Base-by-base conservation (phyloP, 2,329 filamentous ascomycete genomes). In the Teratosphaeria epicoccoides region DNA sequence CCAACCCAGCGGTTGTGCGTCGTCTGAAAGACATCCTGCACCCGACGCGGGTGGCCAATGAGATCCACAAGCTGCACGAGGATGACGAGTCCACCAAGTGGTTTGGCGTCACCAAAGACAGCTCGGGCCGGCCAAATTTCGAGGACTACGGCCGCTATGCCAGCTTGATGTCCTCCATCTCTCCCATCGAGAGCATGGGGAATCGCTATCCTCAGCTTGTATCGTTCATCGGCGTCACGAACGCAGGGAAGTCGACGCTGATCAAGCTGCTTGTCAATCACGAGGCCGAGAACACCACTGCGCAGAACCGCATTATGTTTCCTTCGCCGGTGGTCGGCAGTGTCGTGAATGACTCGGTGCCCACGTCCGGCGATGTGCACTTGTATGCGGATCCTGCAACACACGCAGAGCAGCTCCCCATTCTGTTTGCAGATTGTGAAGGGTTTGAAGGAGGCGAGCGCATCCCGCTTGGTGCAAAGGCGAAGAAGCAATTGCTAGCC, bases 391-490 rank as follows among this genome's bases (percentile, higher is more conserved):
- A 79, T 54, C 76, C 76, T 2, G 60, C 65, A 0, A 73, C 71
- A 2, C 63, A 68, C 24, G 56, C 61, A 12, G 64, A 66, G 10
- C 63, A 65, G 4, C 57, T 66, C 6, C 76, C 75, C 0, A 65
- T 78, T 20, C 64, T 79, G 3, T 73, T 72, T 49, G 74, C 76
- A 22, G 76, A 79, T 54, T 78, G 75, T 53, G 76, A 79, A 64
- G 76, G 76, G 0, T 67, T 78, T 7, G 69, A 73, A 20, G 76
- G 75, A 26, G 76, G 76, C 9, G 75, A 77, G 55, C 64, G 63
- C 20, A 60, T 62, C 10, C 71, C 71, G 20, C 56, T 66, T n/a
- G 63, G 63, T 11, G 61, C 64, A 40, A 59, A 60, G 14, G 52
- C 59, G 12, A 54, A 60, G 29, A 40, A 40, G 33, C 33, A 40